These are phyloP conservation scores for Dipodascopsis uninucleata DNA, from an alignment of 805 yeast genomes.

Conservation along the genomic window DNA sequence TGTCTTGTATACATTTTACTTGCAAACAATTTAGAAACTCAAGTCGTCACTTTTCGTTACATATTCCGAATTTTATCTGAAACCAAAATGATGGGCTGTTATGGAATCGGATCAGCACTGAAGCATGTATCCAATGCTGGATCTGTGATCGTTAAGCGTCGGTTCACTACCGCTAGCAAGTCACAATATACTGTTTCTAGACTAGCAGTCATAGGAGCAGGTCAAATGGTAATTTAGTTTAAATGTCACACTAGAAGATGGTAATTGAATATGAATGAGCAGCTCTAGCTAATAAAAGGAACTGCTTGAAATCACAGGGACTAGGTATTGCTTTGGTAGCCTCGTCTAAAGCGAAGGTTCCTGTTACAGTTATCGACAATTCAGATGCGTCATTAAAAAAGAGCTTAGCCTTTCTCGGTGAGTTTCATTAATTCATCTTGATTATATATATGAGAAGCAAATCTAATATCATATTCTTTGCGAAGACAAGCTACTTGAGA, in stretches of 20 bases:
- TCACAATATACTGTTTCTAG: conserved; percentile 19
- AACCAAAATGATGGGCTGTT: too few relatives aligned
- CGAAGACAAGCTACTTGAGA: conserved; percentile 37
- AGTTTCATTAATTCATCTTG: neutral
- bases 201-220: conserved; percentile 42
- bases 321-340: conserved; percentile 45
- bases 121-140: too few relatives aligned
- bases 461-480: neutral
- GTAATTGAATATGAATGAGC: too few relatives aligned
- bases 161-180: neutral
- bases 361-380: conserved; percentile 39
- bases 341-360: conserved; percentile 38
- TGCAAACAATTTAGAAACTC: too few relatives aligned
- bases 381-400: conserved; percentile 35
- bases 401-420: conserved; percentile 36
- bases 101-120: too few relatives aligned
- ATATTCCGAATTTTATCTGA: too few relatives aligned
- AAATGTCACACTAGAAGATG: too few relatives aligned
- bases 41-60: too few relatives aligned
- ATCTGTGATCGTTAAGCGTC: neutral
- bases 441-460: neutral
- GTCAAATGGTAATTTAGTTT: conserved; percentile 45
- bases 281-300: too few relatives aligned
- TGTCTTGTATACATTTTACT: too few relatives aligned
- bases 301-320: conserved; percentile 36